A percentile compares a stretch with the other conserved stretches of the same genome.
Evolutionary conservation across 805 yeast species (phyloP).

Genomic region (Debaryomyces prosopidis): DNA sequence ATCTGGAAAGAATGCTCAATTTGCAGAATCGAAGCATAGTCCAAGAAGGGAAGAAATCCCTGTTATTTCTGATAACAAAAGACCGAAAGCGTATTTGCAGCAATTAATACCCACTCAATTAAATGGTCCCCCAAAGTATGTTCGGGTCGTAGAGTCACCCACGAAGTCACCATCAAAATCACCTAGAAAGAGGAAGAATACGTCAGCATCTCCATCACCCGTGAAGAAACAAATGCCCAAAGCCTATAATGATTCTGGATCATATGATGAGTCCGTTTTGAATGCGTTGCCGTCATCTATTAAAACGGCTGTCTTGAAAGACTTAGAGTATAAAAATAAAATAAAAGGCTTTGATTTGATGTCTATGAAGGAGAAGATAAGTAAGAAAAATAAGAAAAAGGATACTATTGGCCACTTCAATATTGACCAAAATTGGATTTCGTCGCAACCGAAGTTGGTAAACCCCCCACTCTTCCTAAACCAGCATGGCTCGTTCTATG

Average conservation of each 20-base stretch:
- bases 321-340: slow-evolving; percentile 29
- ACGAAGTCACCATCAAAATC: slow-evolving; percentile 14
- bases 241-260: slow-evolving; percentile 20
- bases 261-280: slow-evolving; percentile 37
- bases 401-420: slow-evolving; percentile 10
- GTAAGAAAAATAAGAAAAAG: slow-evolving; percentile 8
- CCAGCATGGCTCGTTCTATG: slow-evolving; percentile 6
- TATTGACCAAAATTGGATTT: slow-evolving; percentile 23
- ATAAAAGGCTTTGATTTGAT: slow-evolving; percentile 23
- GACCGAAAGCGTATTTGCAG: slow-evolving; percentile 31
- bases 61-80: slow-evolving; percentile 1
- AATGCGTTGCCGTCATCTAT: slow-evolving; percentile 41
- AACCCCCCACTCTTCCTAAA: slow-evolving; percentile 16
- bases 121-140: slow-evolving; percentile 28
- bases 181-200: slow-evolving; percentile 8
- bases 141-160: slow-evolving; percentile 34
- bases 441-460: slow-evolving; percentile 13
- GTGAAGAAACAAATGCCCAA: slow-evolving; percentile 4
- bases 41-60: background rate
- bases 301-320: slow-evolving; percentile 35
- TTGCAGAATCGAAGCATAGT: background rate
- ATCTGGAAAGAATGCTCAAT: background rate
- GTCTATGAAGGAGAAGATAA: slow-evolving; percentile 28
- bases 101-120: slow-evolving; percentile 37
- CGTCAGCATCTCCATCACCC: slow-evolving; percentile 12